A percentile compares a stretch with the other conserved stretches of the same genome.
These are phyloP conservation scores for Escallonia herrerae DNA, from an alignment of 129 eudicot genomes.

Conservation along the genomic window DNA sequence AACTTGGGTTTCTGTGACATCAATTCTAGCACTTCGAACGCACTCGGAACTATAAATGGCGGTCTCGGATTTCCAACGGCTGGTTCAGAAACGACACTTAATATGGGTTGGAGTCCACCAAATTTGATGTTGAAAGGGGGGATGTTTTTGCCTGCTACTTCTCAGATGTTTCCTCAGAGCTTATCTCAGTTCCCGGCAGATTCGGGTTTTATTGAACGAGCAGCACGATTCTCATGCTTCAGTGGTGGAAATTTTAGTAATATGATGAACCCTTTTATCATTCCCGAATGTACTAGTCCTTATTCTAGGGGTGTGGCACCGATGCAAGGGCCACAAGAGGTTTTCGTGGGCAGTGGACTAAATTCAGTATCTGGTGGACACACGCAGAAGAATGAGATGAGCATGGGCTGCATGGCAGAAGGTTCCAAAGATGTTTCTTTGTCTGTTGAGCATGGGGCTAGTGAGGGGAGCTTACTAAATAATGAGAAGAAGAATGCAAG, in stretches of 20 bases:
- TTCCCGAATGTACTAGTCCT: slow-evolving; percentile 29
- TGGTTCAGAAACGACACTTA: slow-evolving; percentile 14
- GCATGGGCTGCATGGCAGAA: slow-evolving; percentile 8
- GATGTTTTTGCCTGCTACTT: slow-evolving; percentile 32
- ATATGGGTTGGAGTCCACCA: slow-evolving; percentile 37
- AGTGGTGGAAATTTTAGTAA: slow-evolving; percentile 64
- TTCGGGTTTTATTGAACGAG: slow-evolving; percentile 74
- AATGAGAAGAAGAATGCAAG: slow-evolving; percentile 29
- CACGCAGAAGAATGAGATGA: slow-evolving; percentile 20
- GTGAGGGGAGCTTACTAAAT: slow-evolving; percentile 39
- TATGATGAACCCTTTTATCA: slow-evolving; percentile 47
- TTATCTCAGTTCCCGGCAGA: slow-evolving; percentile 71
- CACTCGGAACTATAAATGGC: slow-evolving; percentile 37
- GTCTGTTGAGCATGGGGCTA: slow-evolving; percentile 26
- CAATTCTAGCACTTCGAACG: slow-evolving; percentile 29
- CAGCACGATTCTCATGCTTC: slow-evolving; percentile 66
- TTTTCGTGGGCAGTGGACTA: slow-evolving; percentile 31
- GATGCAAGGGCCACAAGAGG: slow-evolving; percentile 46
- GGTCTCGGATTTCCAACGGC: slow-evolving; percentile 21
- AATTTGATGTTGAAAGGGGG: slow-evolving; percentile 45
- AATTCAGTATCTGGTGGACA: slow-evolving; percentile 27
- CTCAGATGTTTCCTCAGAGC: slow-evolving; percentile 44
- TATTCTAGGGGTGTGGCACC: slow-evolving; percentile 24
- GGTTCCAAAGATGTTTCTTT: slow-evolving; percentile 35
- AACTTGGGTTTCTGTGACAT: slow-evolving; percentile 46